Evolutionary conservation across 2,329 filamentous ascomycete species (phyloP).

Genomic region (Penicillium sp.): DNA sequence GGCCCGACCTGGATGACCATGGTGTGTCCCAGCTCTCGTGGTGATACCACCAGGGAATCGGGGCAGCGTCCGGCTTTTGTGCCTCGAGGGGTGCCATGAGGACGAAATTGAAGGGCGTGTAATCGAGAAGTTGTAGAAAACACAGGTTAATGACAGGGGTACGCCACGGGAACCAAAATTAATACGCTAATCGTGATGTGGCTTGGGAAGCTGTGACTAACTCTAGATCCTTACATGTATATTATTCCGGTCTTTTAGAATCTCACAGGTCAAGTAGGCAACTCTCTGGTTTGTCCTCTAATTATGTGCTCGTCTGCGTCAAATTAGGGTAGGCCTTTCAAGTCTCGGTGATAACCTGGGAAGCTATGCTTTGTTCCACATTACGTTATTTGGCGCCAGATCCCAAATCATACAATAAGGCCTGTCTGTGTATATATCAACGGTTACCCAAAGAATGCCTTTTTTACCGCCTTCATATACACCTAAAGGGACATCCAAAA

Average conservation of each 20-base stretch:
- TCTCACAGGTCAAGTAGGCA: not conserved
- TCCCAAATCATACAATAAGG: too few species aligned
- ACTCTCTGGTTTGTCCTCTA: not conserved
- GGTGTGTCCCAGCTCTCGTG: not conserved
- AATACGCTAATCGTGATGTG: not conserved
- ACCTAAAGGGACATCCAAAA: too few species aligned
- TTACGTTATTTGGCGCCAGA: too few species aligned
- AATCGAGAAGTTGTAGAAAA: not conserved
- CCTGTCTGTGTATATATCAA: too few species aligned
- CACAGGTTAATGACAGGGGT: not conserved
- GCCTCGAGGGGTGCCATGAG: not conserved
- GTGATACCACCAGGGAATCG: not conserved
- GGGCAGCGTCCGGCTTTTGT: not conserved
- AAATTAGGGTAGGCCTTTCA: not conserved
- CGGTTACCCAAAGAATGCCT: too few species aligned
- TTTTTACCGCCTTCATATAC: too few species aligned
- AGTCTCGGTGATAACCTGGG: not conserved
- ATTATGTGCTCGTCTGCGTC: not conserved
- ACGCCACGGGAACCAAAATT: not conserved
- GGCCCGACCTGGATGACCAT: not conserved
- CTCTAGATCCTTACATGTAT: not conserved
- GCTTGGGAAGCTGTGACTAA: not conserved
- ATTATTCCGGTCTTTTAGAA: not conserved
- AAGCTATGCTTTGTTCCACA: not conserved
- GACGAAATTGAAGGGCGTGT: not conserved